A percentile compares a stretch with the other conserved stretches of the same genome.
These are phyloP conservation scores for Helotiales sp. DNA, from an alignment of 2,329 filamentous ascomycete genomes.

Conservation along the genomic window DNA sequence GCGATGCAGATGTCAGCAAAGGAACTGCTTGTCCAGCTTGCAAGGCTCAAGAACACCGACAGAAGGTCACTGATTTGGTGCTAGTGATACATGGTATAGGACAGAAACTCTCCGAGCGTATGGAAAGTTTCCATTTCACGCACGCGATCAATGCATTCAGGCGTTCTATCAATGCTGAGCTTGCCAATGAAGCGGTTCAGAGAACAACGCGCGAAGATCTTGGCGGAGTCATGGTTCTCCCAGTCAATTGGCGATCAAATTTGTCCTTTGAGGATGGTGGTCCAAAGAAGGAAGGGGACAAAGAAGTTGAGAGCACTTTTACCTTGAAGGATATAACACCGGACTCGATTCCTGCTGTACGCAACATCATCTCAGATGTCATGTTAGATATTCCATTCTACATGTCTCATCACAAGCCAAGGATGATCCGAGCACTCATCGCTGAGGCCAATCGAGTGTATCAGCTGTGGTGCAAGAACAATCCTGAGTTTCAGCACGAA, in stretches of 20 bases:
- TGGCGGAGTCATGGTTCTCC: conserved; percentile 90
- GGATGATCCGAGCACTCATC: conserved; percentile 89
- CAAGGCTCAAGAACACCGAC: conserved; percentile 60
- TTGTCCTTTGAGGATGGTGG: conserved; percentile 84
- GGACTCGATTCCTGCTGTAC: conserved; percentile 84
- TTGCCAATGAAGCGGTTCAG: conserved; percentile 73
- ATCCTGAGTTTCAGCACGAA: conserved; percentile 76
- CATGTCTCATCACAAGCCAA: conserved; percentile 91
- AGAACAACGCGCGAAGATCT: conserved; percentile 73
- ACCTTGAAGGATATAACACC: conserved; percentile 88
- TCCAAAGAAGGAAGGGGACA: conserved; percentile 54
- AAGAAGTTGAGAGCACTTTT: conserved; percentile 60
- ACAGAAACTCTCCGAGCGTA: conserved; percentile 90
- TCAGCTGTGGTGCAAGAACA: conserved; percentile 90
- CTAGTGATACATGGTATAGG: conserved; percentile 95
- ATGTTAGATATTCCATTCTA: conserved; percentile 99
- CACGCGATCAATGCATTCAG: conserved; percentile 92
- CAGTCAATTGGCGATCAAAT: conserved; percentile 89
- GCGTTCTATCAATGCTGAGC: conserved; percentile 80
- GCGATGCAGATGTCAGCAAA: conserved; percentile 19
- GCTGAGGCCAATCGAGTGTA: conserved; percentile 95
- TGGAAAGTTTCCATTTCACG: conserved; percentile 96
- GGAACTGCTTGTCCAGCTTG: conserved; percentile 54
- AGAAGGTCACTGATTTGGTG: conserved; percentile 81
- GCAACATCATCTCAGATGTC: conserved; percentile 91